Evolutionary conservation across 352 stramenopile genomes (phyloP), one percentile per base, ranked within the genome.

Genomic region (Globisporangium polare): DNA sequence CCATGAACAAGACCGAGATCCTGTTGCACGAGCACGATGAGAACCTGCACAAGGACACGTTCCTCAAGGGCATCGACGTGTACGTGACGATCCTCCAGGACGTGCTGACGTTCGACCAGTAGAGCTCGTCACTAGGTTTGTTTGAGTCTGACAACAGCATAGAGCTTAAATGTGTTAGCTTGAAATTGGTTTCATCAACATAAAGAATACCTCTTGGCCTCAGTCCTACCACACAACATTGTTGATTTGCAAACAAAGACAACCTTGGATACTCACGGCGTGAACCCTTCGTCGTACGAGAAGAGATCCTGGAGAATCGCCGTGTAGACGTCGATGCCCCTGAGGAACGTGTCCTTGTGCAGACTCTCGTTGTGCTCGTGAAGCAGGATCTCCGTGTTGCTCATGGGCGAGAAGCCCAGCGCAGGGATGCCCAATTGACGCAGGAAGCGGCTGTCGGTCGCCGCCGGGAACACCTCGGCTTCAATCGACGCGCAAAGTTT

Each of bases 291-390:
- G 33, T 39, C 33, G 33, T 39, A 39, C 33, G 33, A 39, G 33
- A 85, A 74, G 47, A 85, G 52, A 31, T 79, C 69, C 4, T 57
- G 57, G 37, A 85, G 80, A 24, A 85, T 71, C 22, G 67, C 37
- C 24, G 63, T 67, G 63, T 77, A 98, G 17, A 98, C 80, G 54
- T 78, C 77, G 59, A 98, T 92, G n/a, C 95, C 95, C 46, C 96
- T 74, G 20, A 97, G 47, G 65, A 97, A 98, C 22, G 84, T 87
- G 51, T 82, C 78, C 68, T 97, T 87, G 61, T 96, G 77, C 33
- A 98, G 72, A 53, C 91, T 95, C 72, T 98, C 95, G 72, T 98
- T 96, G 80, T 98, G 91, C 77, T 98, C 95, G 66, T 98, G 95
- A 20, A 98, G 75, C 54, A 98, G 69, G 31, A 98, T 95, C 58